Evolutionary conservation across 495 filamentous ascomycete genomes (phyloP).

Genomic region (Neurospora hispaniola): DNA sequence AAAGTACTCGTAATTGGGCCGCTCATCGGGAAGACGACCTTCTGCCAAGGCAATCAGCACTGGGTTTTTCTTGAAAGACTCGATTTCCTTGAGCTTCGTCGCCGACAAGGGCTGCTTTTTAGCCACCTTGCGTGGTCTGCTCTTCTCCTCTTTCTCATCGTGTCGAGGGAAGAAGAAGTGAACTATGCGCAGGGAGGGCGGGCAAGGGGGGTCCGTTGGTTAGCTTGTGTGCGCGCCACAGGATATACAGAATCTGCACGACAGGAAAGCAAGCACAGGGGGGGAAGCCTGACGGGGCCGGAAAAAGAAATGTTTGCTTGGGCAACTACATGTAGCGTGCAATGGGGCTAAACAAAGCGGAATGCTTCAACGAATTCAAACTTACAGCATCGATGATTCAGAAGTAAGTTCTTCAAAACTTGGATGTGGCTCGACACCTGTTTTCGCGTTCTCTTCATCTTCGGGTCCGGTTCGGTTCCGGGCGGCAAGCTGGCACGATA

Average conservation of each 20-base stretch:
- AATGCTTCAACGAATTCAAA: background rate
- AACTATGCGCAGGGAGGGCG: conserved; percentile 23
- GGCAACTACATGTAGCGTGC: background rate
- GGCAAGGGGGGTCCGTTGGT: conserved; percentile 5
- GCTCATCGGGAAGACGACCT: conserved; percentile 32
- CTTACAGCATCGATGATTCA: conserved; percentile 27
- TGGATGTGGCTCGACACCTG: conserved; percentile 96
- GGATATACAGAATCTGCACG: background rate
- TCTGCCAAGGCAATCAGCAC: conserved; percentile 42
- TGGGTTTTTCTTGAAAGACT: conserved; percentile 43
- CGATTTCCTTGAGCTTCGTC: conserved; percentile 19
- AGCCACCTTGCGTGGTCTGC: background rate
- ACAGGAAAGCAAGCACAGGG: conserved; percentile 5
- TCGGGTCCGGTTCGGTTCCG: conserved; percentile 19
- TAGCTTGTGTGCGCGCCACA: background rate
- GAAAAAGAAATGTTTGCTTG: background rate
- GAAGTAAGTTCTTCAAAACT: conserved; percentile 74
- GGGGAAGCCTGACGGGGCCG: background rate
- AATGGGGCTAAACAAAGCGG: background rate
- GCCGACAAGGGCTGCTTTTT: background rate
- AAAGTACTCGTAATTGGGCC: conserved; percentile 42
- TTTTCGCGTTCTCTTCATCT: conserved; percentile 53
- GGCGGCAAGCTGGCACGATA: conserved; percentile 30
- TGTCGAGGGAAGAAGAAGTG: conserved; percentile 37
- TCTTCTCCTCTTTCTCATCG: conserved; percentile 11